These are phyloP conservation scores for Parafenestella ontariensis DNA, from an alignment of 2,329 filamentous ascomycete species.

Conservation along the genomic window DNA sequence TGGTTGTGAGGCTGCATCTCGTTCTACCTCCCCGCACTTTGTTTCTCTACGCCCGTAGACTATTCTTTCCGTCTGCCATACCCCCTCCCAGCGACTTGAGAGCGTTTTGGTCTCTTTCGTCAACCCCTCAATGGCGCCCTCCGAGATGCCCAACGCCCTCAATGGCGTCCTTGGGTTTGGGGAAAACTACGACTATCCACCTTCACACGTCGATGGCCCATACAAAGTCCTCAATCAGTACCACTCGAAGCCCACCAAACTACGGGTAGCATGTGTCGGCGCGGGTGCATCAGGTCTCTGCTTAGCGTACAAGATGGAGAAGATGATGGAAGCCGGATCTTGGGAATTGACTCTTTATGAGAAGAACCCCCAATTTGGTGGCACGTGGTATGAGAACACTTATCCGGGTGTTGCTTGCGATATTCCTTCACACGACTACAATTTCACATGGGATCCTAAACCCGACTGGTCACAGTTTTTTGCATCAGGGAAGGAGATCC, in stretches of 20 bases:
- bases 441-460: constrained; percentile 68
- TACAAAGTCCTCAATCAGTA: constrained; percentile 44
- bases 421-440: constrained; percentile 62
- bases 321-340: constrained; percentile 36
- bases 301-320: constrained; percentile 45
- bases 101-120: background rate
- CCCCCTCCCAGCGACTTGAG: background rate
- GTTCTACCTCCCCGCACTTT: background rate
- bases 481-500: constrained; percentile 57
- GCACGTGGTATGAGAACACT: constrained; percentile 46
- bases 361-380: constrained; percentile 41
- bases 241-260: constrained; percentile 40
- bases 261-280: constrained; percentile 40
- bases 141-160: constrained; percentile 35
- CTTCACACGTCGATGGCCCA: constrained; percentile 35
- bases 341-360: constrained; percentile 42
- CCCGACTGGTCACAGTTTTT: constrained; percentile 62
- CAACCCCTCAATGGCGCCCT: constrained; percentile 33
- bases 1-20: background rate
- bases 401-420: constrained; percentile 46
- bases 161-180: constrained; percentile 39
- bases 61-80: background rate
- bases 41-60: background rate
- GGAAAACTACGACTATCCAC: constrained; percentile 38
- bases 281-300: constrained; percentile 42